These are phyloP conservation scores for Cladosporium sp. DNA, from an alignment of 2,329 filamentous ascomycete species.

Conservation along the genomic window DNA sequence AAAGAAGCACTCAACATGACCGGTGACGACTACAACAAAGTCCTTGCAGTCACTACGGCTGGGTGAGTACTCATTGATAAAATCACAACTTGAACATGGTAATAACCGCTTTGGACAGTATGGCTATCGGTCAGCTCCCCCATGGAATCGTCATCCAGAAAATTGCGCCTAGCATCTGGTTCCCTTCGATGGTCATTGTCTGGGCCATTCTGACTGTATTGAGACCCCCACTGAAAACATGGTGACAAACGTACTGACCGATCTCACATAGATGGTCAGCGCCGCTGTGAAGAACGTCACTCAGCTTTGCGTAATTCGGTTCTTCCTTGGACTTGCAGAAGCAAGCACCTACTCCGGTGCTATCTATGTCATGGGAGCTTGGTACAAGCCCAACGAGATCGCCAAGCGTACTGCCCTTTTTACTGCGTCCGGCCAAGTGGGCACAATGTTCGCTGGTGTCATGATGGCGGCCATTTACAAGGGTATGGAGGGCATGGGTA, in stretches of 20 bases:
- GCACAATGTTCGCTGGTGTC: slow-evolving; percentile 64
- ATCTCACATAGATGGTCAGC: not conserved
- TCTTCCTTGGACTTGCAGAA: slow-evolving; percentile 54
- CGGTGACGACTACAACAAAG: slow-evolving; percentile 42
- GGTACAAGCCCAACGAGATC: slow-evolving; percentile 64
- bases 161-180: slow-evolving; percentile 30
- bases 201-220: slow-evolving; percentile 45
- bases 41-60: slow-evolving; percentile 38
- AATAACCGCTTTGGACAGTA: not conserved
- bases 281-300: slow-evolving; percentile 34
- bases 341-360: slow-evolving; percentile 51
- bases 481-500: slow-evolving; percentile 50
- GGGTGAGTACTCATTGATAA: slow-evolving; percentile 25
- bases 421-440: slow-evolving; percentile 60
- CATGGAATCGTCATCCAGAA: slow-evolving; percentile 36
- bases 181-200: slow-evolving; percentile 43
- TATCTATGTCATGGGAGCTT: slow-evolving; percentile 62
- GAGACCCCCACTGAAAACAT: slow-evolving; percentile 25
- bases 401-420: slow-evolving; percentile 65
- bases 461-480: slow-evolving; percentile 58
- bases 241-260: not conserved
- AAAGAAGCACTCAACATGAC: slow-evolving; percentile 41
- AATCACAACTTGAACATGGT: not conserved
- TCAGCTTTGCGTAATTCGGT: slow-evolving; percentile 44
- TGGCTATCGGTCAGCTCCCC: slow-evolving; percentile 26